Evolutionary conservation across 169 alveolate species (phyloP).

Genomic region (Cryptosporidium canis): DNA sequence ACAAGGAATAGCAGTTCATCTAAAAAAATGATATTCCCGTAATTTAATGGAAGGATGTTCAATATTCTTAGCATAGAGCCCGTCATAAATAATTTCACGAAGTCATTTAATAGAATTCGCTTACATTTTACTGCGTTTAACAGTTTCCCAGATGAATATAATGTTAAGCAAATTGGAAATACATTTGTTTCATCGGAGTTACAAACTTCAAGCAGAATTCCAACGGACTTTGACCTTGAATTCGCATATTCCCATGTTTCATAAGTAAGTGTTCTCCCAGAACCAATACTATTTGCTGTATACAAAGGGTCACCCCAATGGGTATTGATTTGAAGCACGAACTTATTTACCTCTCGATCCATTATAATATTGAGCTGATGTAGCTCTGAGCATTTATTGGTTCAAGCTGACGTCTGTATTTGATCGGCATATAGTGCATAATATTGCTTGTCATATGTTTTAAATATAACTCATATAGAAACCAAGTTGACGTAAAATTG

Average conservation of each 20-base stretch:
- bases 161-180: conserved; percentile 6
- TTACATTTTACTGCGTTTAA: not conserved
- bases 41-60: not conserved
- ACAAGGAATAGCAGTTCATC: conserved; percentile 49
- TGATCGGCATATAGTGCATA: too few species aligned
- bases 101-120: not conserved
- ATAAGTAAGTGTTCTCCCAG: not conserved
- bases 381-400: not conserved
- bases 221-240: conserved; percentile 34
- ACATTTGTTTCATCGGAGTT: not conserved
- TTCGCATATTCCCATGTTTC: conserved; percentile 46
- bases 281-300: not conserved
- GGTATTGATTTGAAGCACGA: not conserved
- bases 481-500: too few species aligned
- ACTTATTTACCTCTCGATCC: not conserved
- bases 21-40: conserved; percentile 13
- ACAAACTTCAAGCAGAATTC: not conserved
- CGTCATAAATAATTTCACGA: not conserved
- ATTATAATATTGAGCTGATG: not conserved
- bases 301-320: conserved; percentile 71
- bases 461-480: too few species aligned
- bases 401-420: too few species aligned
- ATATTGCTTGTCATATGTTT: too few species aligned
- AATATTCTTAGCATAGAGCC: not conserved
- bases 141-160: conserved; percentile 16